Evolutionary conservation across 2,329 filamentous ascomycete species (phyloP).

Genomic region (Sarocladium strictum): DNA sequence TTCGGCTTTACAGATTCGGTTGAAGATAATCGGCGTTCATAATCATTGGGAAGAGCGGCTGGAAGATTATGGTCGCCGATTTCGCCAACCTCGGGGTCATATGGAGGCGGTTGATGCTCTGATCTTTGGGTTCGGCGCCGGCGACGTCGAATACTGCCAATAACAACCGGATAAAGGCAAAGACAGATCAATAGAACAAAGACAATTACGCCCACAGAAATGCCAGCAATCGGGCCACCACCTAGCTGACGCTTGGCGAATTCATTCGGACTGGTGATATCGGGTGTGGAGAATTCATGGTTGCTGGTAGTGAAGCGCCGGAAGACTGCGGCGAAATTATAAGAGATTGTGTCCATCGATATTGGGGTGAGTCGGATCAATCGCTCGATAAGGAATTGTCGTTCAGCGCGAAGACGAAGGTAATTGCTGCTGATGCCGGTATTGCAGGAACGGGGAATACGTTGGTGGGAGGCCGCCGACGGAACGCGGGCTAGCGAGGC

Average conservation of each 20-base stretch:
- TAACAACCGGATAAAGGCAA: slow-evolving; percentile 34
- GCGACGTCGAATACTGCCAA: slow-evolving; percentile 17
- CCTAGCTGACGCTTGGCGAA: slow-evolving; percentile 23
- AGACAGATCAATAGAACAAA: slow-evolving; percentile 26
- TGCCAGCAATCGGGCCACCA: slow-evolving; percentile 31
- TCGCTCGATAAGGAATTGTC: not conserved
- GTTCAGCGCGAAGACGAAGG: not conserved
- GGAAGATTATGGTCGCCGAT: slow-evolving; percentile 11
- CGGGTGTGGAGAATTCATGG: slow-evolving; percentile 11
- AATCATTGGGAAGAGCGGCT: slow-evolving; percentile 2
- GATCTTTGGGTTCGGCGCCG: slow-evolving; percentile 16
- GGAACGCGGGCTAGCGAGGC: not conserved
- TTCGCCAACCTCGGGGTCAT: slow-evolving; percentile 26
- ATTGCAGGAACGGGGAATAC: not conserved
- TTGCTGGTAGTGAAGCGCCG: not conserved
- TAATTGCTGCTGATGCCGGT: not conserved
- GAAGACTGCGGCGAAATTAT: not conserved
- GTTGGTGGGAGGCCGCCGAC: slow-evolving; percentile 9
- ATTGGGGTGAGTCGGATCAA: not conserved
- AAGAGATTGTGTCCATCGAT: not conserved
- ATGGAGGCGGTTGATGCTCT: slow-evolving; percentile 15
- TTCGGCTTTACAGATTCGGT: slow-evolving; percentile 29
- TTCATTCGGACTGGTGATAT: slow-evolving; percentile 15
- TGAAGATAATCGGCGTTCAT: slow-evolving; percentile 26
- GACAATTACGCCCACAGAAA: slow-evolving; percentile 29